Conservation (phyloP, 1,284 basidiomycete species). For the Amylostereum chailletii region DNA sequence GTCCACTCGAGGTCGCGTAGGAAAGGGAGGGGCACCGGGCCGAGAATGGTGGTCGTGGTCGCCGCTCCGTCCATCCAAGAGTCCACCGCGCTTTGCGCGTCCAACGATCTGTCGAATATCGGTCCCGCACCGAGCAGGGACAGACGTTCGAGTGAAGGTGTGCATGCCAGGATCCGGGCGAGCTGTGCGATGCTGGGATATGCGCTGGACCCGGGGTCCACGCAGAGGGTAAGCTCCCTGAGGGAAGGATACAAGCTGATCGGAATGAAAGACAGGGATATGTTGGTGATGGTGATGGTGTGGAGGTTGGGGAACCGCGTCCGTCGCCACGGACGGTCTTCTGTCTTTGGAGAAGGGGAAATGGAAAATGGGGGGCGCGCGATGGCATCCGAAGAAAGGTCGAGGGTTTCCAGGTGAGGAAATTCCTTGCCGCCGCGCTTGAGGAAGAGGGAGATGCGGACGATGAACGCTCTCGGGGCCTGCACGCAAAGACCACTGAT, state of each 20-base stretch:
- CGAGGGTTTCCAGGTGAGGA: background rate
- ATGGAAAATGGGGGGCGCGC: background rate
- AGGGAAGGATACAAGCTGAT: background rate
- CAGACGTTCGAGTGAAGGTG: constrained; percentile 32
- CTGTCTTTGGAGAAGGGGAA: background rate
- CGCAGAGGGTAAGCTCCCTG: background rate
- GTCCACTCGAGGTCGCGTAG: constrained; percentile 30
- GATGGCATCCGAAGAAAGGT: background rate
- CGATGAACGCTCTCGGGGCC: background rate
- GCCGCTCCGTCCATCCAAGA: constrained; percentile 6
- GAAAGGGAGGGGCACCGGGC: constrained; percentile 17
- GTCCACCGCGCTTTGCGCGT: background rate
- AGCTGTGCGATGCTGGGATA: constrained; percentile 14
- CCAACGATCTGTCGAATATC: constrained; percentile 24
- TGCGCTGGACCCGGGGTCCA: constrained; percentile 1
- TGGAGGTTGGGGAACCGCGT: background rate
- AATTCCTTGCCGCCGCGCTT: background rate
- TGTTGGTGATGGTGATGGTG: background rate
- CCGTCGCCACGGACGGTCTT: background rate
- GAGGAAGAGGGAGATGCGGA: background rate
- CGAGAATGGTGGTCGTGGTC: background rate
- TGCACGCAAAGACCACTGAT: background rate
- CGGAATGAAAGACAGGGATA: background rate
- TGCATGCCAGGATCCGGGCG: constrained; percentile 25
- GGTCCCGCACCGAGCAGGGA: constrained; percentile 32